A percentile compares a stretch with the other conserved stretches of the same genome.
Evolutionary conservation across 495 filamentous ascomycete species (phyloP).

Genomic region (Aspergillus kassunensis): DNA sequence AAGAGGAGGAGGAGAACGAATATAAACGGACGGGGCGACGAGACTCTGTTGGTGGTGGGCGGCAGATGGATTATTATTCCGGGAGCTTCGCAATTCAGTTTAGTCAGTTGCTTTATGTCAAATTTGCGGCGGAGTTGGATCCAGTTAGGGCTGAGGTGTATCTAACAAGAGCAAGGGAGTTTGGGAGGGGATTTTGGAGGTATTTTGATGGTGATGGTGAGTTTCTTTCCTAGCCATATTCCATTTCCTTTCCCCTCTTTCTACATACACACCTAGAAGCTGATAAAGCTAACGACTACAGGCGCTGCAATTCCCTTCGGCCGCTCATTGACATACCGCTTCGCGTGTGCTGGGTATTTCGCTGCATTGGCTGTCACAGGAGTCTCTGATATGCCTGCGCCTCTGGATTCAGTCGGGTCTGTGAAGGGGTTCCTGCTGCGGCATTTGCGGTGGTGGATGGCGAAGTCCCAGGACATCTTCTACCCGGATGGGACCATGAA

Average conservation of each 20-base stretch:
- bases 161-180: not conserved
- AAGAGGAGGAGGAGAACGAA: not conserved
- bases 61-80: conserved; percentile 9
- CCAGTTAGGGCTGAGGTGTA: not conserved
- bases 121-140: conserved; percentile 5
- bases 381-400: not conserved
- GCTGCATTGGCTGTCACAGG: conserved; percentile 1
- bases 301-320: conserved; percentile 8
- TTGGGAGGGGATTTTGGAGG: conserved; percentile 3
- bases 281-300: not conserved
- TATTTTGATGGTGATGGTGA: conserved; percentile 5
- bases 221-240: no score
- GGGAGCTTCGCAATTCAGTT: conserved; percentile 11
- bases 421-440: conserved; percentile 8
- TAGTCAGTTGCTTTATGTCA: conserved; percentile 7
- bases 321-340: conserved; percentile 8
- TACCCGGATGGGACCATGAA: conserved; percentile 5
- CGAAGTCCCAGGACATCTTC: conserved; percentile 3
- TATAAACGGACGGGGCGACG: not conserved
- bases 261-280: no score
- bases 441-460: conserved; percentile 5
- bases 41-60: not conserved
- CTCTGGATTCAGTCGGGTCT: not conserved
- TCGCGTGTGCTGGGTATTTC: conserved; percentile 4
- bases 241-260: no score